Evolutionary conservation across 106 monocot species (phyloP).

Genomic region (Acorus gramineus): DNA sequence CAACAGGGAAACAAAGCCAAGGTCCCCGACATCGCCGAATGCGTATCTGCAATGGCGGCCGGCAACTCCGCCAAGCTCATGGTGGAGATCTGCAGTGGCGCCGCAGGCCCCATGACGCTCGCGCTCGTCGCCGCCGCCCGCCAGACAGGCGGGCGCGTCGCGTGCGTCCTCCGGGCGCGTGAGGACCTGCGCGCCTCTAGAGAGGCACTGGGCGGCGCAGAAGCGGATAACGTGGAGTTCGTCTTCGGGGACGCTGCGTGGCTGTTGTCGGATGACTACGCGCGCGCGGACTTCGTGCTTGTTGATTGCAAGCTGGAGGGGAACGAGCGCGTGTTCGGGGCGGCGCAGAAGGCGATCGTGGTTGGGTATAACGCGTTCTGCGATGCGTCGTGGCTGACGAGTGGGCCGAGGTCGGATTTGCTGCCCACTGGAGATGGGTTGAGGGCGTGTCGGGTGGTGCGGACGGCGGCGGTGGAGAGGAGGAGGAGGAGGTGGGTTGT

Average conservation of each 20-base stretch:
- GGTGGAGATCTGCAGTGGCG: slow-evolving; percentile 34
- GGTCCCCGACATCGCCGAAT: slow-evolving; percentile 53
- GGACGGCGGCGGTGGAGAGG: not conserved
- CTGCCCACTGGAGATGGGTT: slow-evolving; percentile 56
- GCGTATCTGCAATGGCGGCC: slow-evolving; percentile 56
- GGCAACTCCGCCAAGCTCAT: slow-evolving; percentile 45
- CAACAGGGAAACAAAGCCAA: slow-evolving; percentile 24
- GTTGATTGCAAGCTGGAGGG: slow-evolving; percentile 33
- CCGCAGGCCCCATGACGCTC: slow-evolving; percentile 37
- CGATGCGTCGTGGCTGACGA: not conserved
- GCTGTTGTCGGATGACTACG: slow-evolving; percentile 32
- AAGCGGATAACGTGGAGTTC: slow-evolving; percentile 25
- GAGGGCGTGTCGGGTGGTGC: slow-evolving; percentile 32
- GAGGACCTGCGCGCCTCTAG: slow-evolving; percentile 16
- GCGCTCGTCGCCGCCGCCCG: slow-evolving; percentile 46
- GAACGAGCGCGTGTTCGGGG: slow-evolving; percentile 23
- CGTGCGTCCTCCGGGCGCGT: slow-evolving; percentile 31
- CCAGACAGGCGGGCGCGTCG: slow-evolving; percentile 44
- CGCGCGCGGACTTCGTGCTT: slow-evolving; percentile 7
- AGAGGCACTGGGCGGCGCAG: slow-evolving; percentile 11
- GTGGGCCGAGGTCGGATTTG: slow-evolving; percentile 16
- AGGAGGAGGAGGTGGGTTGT: slow-evolving; percentile 43
- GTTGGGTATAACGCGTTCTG: slow-evolving; percentile 36
- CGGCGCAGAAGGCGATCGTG: slow-evolving; percentile 31
- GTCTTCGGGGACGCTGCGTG: slow-evolving; percentile 26